Evolutionary conservation across 2,329 filamentous ascomycete genomes (phyloP), one percentile per base, ranked within the genome.

Genomic region (Colletotrichum sp.): DNA sequence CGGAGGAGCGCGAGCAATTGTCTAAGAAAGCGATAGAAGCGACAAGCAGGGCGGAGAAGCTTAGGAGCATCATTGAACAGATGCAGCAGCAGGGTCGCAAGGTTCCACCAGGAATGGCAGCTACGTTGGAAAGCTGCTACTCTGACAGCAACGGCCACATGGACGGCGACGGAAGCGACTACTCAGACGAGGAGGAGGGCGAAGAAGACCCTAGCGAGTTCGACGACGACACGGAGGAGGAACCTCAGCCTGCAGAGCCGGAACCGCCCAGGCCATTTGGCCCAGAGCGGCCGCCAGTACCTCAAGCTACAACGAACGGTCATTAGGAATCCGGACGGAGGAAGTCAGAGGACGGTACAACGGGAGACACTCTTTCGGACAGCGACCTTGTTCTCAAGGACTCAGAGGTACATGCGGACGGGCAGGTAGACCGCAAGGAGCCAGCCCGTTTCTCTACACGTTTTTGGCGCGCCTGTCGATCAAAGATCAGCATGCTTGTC

Each of bases 61-160:
- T 99, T 72, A 96, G 96, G 85, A 96, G 95, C 83, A 95, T 99
- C 81, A 98, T 98, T 86, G 95, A 97, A 77, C 95, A 96, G 81
- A 98, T 99, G 95, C 96, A 99, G 85, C 95, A 95, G 79, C 96
- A 98, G 82, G 96, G 96, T 18, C 93, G 96, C 76, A 95, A 95
- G 71, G 91, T 93, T 69, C 89, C 91, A 6, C 91, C 94, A 75
- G 93, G 92, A 74, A 88, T 91, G 86, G 90, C 88, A 72, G 90
- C 88, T 78, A 91, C 90, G 78, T 88, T 91, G 78, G 93, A 92
- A 83, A 91, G 82, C 81, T 89, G 83, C 84, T 92, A 93, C 79
- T 89, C 91, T 34, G 90, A 90, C 79, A 86, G 84, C 76, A 85
- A 87, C 76, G 86, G 86, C 59, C 87, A 87, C 67, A 57, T 75